These are phyloP conservation scores for Lumnitzera littorea DNA, from an alignment of 345 rosid genomes.

Conservation along the genomic window DNA sequence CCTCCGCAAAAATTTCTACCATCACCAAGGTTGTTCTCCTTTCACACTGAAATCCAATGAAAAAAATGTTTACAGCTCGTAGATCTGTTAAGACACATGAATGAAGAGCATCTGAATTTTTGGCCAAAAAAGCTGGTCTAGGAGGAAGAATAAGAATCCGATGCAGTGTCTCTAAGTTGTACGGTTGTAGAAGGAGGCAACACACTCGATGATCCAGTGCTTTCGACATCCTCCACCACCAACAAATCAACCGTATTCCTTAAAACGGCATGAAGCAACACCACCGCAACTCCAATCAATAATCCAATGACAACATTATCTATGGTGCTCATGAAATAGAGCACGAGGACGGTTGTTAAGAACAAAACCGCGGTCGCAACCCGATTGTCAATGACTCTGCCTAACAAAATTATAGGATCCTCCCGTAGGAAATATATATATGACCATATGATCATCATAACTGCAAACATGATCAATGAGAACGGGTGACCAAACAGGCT, in stretches of 20 bases:
- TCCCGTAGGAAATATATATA: constrained; percentile 64
- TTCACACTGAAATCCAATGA: too few relatives aligned
- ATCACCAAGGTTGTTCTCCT: too few relatives aligned
- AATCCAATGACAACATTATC: constrained; percentile 38
- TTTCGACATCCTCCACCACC: constrained; percentile 39
- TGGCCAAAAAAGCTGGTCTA: too few relatives aligned
- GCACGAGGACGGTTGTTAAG: constrained; percentile 35
- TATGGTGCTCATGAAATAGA: constrained; percentile 47
- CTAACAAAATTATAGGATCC: constrained; percentile 38
- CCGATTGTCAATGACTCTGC: constrained; percentile 45
- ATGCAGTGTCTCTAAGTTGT: too few relatives aligned
- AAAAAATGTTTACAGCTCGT: too few relatives aligned
- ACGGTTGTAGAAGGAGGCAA: too few relatives aligned
- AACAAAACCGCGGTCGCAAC: constrained; percentile 33
- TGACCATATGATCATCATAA: constrained; percentile 46
- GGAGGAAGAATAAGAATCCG: too few relatives aligned
- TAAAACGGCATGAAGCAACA: constrained; percentile 42
- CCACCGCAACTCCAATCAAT: constrained; percentile 28
- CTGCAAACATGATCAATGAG: constrained; percentile 47
- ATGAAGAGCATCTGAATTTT: too few relatives aligned
- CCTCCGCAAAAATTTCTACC: too few relatives aligned
- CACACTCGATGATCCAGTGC: too few relatives aligned
- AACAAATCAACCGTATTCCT: constrained; percentile 55
- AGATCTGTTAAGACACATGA: too few relatives aligned
- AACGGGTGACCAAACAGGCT: constrained; percentile 60